Percentiles rank a stretch among this genome's conserved stretches.
These are phyloP conservation scores for Helotiales sp. DNA, from an alignment of 2,329 filamentous ascomycete genomes.

Conservation along the genomic window DNA sequence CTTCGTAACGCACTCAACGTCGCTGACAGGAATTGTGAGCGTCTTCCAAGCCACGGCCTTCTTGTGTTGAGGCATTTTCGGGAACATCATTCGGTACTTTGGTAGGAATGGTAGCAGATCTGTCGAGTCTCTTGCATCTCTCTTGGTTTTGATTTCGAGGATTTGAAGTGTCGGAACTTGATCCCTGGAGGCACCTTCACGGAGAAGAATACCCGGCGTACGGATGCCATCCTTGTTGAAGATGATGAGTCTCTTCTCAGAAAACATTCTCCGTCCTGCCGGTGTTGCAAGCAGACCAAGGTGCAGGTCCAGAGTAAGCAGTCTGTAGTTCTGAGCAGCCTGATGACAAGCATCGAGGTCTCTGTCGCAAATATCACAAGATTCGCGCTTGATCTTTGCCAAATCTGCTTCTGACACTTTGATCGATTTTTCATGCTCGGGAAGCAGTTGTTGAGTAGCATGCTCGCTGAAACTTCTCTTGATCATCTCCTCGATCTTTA, in stretches of 20 bases:
- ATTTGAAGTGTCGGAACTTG: slow-evolving; percentile 70
- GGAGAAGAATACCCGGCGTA: slow-evolving; percentile 76
- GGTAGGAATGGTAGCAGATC: slow-evolving; percentile 85
- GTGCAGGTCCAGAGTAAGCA: slow-evolving; percentile 80
- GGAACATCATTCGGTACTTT: slow-evolving; percentile 66
- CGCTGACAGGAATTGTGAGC: slow-evolving; percentile 68
- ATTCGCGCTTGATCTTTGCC: slow-evolving; percentile 83
- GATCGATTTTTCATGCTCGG: slow-evolving; percentile 94
- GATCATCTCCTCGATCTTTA: slow-evolving; percentile 99
- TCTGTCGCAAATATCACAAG: slow-evolving; percentile 78
- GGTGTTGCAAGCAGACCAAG: slow-evolving; percentile 75
- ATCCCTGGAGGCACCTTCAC: slow-evolving; percentile 70
- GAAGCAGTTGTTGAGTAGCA: slow-evolving; percentile 88
- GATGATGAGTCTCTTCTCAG: slow-evolving; percentile 73
- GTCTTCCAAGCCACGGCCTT: slow-evolving; percentile 69
- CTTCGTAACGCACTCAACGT: slow-evolving; percentile 83
- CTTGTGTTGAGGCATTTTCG: slow-evolving; percentile 64
- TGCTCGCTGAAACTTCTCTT: slow-evolving; percentile 99
- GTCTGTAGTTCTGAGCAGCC: slow-evolving; percentile 76
- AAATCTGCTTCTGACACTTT: slow-evolving; percentile 89
- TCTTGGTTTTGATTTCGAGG: slow-evolving; percentile 70
- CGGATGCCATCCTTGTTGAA: slow-evolving; percentile 84
- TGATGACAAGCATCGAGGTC: slow-evolving; percentile 81
- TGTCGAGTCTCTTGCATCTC: slow-evolving; percentile 72
- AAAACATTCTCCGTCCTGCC: slow-evolving; percentile 77